phyloP scores from a whole-genome alignment of 1,284 basidiomycete species.

The Megacollybia platyphylla region DNA sequence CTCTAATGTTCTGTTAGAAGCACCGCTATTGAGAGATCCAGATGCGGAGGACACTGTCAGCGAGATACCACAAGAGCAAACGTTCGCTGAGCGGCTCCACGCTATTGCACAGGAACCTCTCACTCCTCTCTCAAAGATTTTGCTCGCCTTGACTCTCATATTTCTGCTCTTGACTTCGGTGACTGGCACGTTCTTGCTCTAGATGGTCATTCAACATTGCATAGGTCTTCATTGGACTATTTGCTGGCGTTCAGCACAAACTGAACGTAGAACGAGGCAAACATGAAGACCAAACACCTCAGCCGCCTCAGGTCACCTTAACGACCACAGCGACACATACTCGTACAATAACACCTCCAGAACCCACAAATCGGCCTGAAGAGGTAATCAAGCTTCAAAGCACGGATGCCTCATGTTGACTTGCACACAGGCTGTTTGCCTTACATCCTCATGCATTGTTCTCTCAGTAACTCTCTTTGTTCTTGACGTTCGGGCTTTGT shows the following conservation, averaged over 20 bases:
- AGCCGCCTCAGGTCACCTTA: slow-evolving; percentile 16
- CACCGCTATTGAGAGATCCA: slow-evolving; percentile 37
- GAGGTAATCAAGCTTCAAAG: slow-evolving; percentile 22
- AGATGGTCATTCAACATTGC: background rate
- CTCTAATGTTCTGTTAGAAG: slow-evolving; percentile 7
- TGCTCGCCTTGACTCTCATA: slow-evolving; percentile 63
- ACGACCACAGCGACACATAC: slow-evolving; percentile 15
- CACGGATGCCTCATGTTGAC: background rate
- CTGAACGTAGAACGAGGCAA: slow-evolving; percentile 39
- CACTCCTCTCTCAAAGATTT: slow-evolving; percentile 75
- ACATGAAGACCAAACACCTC: slow-evolving; percentile 18
- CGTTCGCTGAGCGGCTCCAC: slow-evolving; percentile 38
- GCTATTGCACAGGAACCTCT: slow-evolving; percentile 60
- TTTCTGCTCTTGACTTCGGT: slow-evolving; percentile 72
- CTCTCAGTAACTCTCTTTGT: slow-evolving; percentile 41
- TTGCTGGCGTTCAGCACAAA: slow-evolving; percentile 75
- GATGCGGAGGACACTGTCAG: slow-evolving; percentile 17
- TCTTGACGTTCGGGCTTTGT: too few relatives aligned
- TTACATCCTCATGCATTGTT: slow-evolving; percentile 72
- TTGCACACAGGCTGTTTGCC: slow-evolving; percentile 45
- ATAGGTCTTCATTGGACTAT: slow-evolving; percentile 80
- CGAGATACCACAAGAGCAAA: slow-evolving; percentile 13
- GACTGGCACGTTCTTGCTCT: slow-evolving; percentile 8
- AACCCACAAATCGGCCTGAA: slow-evolving; percentile 33
- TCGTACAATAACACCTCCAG: slow-evolving; percentile 22